Conservation (phyloP, 768 basidiomycete genomes). For the Tylopilus felleus region DNA sequence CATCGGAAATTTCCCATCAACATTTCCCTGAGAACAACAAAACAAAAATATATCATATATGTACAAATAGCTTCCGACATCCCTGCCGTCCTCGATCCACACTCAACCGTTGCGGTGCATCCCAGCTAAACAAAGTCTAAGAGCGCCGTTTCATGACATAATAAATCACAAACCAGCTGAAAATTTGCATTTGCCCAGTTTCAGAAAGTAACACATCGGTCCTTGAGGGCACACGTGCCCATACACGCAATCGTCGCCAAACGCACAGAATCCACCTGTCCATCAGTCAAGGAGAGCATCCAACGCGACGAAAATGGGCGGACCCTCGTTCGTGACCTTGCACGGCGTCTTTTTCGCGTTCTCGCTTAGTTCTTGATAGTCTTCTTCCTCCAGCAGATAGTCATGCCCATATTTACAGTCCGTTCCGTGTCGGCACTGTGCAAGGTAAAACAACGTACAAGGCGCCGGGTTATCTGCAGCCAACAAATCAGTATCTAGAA, state of each 20-base stretch:
- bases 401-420: conserved; percentile 63
- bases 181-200: conserved; percentile 61
- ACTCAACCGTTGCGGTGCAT: conserved; percentile 36
- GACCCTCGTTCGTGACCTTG: conserved; percentile 56
- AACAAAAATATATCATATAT: conserved; percentile 30
- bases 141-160: conserved; percentile 4
- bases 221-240: conserved; percentile 41
- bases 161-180: conserved; percentile 44
- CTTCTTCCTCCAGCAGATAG: conserved; percentile 52
- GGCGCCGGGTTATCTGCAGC: conserved; percentile 55
- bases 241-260: conserved; percentile 56
- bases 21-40: conserved; percentile 22
- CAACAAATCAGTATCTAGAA: neutral
- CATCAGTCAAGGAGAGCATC: neutral
- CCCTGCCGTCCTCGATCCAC: conserved; percentile 5
- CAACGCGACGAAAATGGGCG: conserved; percentile 8
- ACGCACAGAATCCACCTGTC: conserved; percentile 52
- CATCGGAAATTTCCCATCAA: conserved; percentile 33
- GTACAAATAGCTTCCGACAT: conserved; percentile 30
- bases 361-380: conserved; percentile 49
- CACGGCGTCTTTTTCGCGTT: conserved; percentile 65
- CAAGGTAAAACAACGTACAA: conserved; percentile 63
- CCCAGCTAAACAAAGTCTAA: conserved; percentile 31
- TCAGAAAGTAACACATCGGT: conserved; percentile 50
- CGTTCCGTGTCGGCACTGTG: conserved; percentile 54